Evolutionary conservation across 352 stramenopile genomes (phyloP), one percentile per base, ranked within the genome.

Genomic region (Globisporangium abappressorium): DNA sequence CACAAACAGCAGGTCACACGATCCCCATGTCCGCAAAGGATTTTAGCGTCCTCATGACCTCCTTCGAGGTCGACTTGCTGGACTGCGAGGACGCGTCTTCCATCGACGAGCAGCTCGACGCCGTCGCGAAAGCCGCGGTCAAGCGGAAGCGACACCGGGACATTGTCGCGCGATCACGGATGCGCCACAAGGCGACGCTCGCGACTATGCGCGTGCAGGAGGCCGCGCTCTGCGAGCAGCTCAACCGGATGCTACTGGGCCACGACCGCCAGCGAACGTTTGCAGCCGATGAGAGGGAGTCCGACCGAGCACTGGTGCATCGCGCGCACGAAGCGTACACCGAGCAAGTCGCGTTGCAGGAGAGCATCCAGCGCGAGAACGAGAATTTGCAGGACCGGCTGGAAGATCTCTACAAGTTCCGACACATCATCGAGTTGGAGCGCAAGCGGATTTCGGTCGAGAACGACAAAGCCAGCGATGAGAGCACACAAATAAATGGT

Each of bases 361-460:
- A 81, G 51, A 72, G 74, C 7, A 79, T 85, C 58, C 57, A 63
- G 8, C 24, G 72, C 9, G 78, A 81, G 59, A 86, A 86, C 70
- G 76, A 73, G 34, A 58, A 66, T 20, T 70, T 86, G 59, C 66
- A 65, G 56, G 43, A 62, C 11, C 74, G 70, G 14, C 70, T 84
- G 62, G 70, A 79, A 36, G 68, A 72, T 26, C 70, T 84, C 59
- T 46, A 63, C 56, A 79, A 74, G 57, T 28, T 83, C 20, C 58
- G 61, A 47, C 49, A 70, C 8, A 66, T 64, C 4, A 81, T 79
- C 53, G 69, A 83, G 55, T 30, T 61, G 18, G 60, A 36, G 7
- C 47, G 72, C 14, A 49, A 65, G 47, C 33, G 28, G 22, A 18
- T 61, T 15, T 47, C 64, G 56, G 14, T 56, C n/a, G 59, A 53